Evolutionary conservation across 805 yeast species (phyloP).

Genomic region (Schizosaccharomyces octosporus): DNA sequence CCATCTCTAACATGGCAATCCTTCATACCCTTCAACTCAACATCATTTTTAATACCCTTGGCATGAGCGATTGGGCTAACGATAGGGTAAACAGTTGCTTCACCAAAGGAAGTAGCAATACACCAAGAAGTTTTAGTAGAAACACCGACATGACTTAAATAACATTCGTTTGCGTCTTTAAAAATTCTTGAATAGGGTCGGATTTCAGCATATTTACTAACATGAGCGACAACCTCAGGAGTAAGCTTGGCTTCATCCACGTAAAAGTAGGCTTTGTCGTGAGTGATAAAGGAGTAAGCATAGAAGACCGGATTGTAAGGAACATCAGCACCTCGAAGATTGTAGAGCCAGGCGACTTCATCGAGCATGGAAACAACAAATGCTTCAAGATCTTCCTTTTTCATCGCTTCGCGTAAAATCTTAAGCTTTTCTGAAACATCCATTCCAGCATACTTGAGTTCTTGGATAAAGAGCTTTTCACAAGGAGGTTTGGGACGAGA

Average conservation of each 20-base stretch:
- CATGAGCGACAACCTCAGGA: constrained; percentile 18
- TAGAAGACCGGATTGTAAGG: constrained; percentile 72
- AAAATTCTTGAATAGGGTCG: constrained; percentile 13
- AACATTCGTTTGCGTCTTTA: constrained; percentile 1
- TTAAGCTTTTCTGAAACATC: constrained; percentile 30
- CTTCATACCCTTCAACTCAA: constrained; percentile 48
- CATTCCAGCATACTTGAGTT: constrained; percentile 39
- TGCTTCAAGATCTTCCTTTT: constrained; percentile 16
- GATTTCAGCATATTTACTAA: constrained; percentile 23
- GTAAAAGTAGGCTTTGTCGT: constrained; percentile 23
- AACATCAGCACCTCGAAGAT: constrained; percentile 63
- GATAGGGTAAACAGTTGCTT: constrained; percentile 18
- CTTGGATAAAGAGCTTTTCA: constrained; percentile 27
- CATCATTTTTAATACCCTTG: constrained; percentile 51
- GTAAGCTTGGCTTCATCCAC: constrained; percentile 24
- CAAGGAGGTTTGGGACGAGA: constrained; percentile 41
- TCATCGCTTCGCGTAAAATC: constrained; percentile 15
- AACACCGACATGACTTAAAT: constrained; percentile 18
- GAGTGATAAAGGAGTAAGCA: constrained; percentile 31
- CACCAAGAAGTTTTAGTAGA: constrained; percentile 48
- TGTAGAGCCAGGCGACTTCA: constrained; percentile 78
- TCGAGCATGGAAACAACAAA: constrained; percentile 53
- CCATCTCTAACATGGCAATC: constrained; percentile 70
- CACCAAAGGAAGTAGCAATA: constrained; percentile 26
- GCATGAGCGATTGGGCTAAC: constrained; percentile 38